Conservation (phyloP, 495 filamentous ascomycete species). For the Acidomyces sp. region DNA sequence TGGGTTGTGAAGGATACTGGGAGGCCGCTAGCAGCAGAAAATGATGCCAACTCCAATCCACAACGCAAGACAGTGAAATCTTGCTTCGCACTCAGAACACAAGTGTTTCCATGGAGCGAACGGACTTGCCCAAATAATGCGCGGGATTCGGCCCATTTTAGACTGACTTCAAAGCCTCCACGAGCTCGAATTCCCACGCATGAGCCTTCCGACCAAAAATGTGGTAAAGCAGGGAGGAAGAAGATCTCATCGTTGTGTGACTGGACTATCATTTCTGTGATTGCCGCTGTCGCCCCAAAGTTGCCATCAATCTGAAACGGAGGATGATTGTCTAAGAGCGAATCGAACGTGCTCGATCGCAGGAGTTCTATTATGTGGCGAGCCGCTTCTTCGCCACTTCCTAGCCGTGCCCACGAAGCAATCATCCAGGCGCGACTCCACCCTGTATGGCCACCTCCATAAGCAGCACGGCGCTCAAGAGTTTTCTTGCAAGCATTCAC, state of each 20-base stretch:
- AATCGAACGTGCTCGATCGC: conserved; percentile 5
- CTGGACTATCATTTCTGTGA: conserved; percentile 5
- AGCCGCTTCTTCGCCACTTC: background rate
- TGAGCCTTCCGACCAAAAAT: too few species aligned
- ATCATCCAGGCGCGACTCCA: conserved; percentile 7
- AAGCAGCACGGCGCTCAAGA: conserved; percentile 1
- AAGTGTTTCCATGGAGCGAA: too few species aligned
- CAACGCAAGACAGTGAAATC: too few species aligned
- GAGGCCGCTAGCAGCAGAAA: too few species aligned
- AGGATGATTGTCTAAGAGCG: conserved; percentile 6
- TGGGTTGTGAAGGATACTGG: too few species aligned
- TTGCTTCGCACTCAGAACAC: too few species aligned
- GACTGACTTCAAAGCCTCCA: too few species aligned
- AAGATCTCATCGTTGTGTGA: too few species aligned
- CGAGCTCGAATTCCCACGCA: conserved; percentile 2
- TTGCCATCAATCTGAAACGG: conserved; percentile 9
- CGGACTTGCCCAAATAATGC: too few species aligned
- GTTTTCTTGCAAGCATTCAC: conserved; percentile 2
- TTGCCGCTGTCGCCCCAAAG: conserved; percentile 1
- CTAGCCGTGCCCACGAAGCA: conserved; percentile 3
- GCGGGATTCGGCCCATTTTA: too few species aligned
- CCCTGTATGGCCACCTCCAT: conserved; percentile 2
- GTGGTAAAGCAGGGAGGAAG: too few species aligned
- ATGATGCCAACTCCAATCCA: too few species aligned
- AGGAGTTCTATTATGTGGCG: conserved; percentile 2